Evolutionary conservation across 306 rosid species (phyloP).

Genomic region (Astragalus membranaceus): DNA sequence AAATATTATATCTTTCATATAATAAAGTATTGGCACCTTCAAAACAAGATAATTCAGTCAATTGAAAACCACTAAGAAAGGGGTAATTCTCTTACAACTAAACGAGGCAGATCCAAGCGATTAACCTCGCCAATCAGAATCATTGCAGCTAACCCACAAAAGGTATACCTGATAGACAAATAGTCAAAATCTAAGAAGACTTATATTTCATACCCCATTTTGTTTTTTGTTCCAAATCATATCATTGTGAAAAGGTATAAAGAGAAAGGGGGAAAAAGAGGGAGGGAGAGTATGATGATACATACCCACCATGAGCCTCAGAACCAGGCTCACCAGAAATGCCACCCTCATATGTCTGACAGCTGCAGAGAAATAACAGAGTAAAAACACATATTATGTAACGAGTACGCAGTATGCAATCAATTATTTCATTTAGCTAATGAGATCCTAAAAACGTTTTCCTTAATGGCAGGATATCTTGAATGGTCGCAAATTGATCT

Average conservation of each 20-base stretch:
- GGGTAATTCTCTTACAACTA: slow-evolving; percentile 52
- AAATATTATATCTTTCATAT: neutral
- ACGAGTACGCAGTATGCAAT: neutral
- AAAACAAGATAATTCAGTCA: neutral
- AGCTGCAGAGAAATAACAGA: slow-evolving; percentile 46
- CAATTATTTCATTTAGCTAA: neutral
- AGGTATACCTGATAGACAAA: slow-evolving; percentile 65
- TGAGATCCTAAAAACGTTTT: neutral
- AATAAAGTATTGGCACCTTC: neutral
- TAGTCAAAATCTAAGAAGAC: slow-evolving; percentile 7
- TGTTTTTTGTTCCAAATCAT: slow-evolving; percentile 8
- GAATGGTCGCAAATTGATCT: neutral
- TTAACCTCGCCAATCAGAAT: slow-evolving; percentile 74
- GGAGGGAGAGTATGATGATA: slow-evolving; percentile 10
- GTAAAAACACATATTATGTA: neutral
- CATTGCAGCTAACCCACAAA: slow-evolving; percentile 90
- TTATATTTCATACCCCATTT: neutral
- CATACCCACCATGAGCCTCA: slow-evolving; percentile 99
- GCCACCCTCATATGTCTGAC: slow-evolving; percentile 98
- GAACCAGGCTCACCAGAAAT: slow-evolving; percentile 92
- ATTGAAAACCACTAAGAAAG: slow-evolving; percentile 8
- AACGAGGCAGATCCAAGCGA: slow-evolving; percentile 70
- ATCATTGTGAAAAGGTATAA: neutral
- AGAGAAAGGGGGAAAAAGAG: neutral
- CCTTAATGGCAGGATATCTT: slow-evolving; percentile 2